A percentile compares a stretch with the other conserved stretches of the same genome.
Conservation (phyloP, 805 yeast genomes). For the Candida koratica region DNA sequence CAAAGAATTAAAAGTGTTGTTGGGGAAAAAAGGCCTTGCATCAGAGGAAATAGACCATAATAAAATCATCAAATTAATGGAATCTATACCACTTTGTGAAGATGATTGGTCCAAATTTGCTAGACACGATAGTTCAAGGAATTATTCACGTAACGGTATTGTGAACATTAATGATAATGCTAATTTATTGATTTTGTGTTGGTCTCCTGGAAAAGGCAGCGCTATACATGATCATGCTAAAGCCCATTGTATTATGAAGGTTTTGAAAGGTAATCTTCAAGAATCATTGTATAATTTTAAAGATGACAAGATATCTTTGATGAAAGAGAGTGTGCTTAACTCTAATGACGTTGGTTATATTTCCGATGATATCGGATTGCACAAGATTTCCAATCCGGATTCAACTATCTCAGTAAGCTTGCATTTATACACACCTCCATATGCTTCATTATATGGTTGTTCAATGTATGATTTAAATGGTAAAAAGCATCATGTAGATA, state of each 20-base stretch:
- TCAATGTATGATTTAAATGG: constrained; percentile 49
- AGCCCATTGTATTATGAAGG: constrained; percentile 74
- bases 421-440: constrained; percentile 75
- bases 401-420: constrained; percentile 51
- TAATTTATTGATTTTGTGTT: constrained; percentile 60
- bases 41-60: constrained; percentile 52
- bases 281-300: constrained; percentile 59
- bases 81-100: constrained; percentile 43
- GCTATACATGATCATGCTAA: constrained; percentile 72
- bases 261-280: constrained; percentile 53
- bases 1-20: constrained; percentile 10
- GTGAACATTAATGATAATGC: constrained; percentile 69
- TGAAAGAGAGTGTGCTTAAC: constrained; percentile 25
- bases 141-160: constrained; percentile 68
- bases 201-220: constrained; percentile 65
- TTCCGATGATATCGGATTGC: constrained; percentile 62
- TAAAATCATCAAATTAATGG: constrained; percentile 43
- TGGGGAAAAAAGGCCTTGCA: constrained; percentile 28
- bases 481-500: constrained; percentile 49
- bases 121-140: constrained; percentile 44
- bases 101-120: constrained; percentile 60
- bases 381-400: constrained; percentile 52
- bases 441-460: constrained; percentile 60
- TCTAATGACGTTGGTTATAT: constrained; percentile 59
- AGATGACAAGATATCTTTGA: constrained; percentile 18